A percentile compares a stretch with the other conserved stretches of the same genome.
These are phyloP conservation scores for Typha latifolia DNA, from an alignment of 176 grass and related monocot genomes.

Conservation along the genomic window DNA sequence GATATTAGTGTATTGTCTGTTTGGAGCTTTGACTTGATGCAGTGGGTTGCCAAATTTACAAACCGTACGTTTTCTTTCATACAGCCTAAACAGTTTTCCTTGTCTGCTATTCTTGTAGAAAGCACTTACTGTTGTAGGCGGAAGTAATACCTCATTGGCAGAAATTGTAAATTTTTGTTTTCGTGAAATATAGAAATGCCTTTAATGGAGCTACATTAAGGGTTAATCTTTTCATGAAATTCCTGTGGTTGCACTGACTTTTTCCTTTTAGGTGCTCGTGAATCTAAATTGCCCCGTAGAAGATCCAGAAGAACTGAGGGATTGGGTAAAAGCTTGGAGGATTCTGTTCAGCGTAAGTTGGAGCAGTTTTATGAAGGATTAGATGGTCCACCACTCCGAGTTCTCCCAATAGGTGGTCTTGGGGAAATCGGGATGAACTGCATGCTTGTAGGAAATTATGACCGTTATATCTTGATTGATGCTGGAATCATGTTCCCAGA, in stretches of 20 bases:
- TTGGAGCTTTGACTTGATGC: too few relatives aligned
- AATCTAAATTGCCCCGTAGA: constrained; percentile 42
- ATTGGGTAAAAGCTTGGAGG: constrained; percentile 75
- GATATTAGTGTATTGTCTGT: too few relatives aligned
- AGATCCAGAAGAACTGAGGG: constrained; percentile 60
- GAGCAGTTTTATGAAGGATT: constrained; percentile 94
- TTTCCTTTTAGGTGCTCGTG: constrained; percentile 11
- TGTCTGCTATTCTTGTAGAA: too few relatives aligned
- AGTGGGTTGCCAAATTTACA: too few relatives aligned
- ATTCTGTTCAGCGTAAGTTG: constrained; percentile 90
- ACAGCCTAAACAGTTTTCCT: too few relatives aligned
- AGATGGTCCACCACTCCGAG: constrained; percentile 81
- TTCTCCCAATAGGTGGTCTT: constrained; percentile 90
- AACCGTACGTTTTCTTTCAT: too few relatives aligned
- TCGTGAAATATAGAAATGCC: too few relatives aligned
- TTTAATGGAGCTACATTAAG: too few relatives aligned
- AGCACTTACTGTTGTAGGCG: too few relatives aligned
- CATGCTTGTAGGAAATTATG: constrained; percentile 95
- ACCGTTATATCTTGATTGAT: constrained; percentile 95
- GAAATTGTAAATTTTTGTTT: too few relatives aligned
- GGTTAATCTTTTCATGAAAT: not conserved
- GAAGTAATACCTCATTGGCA: too few relatives aligned
- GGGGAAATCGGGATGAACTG: constrained; percentile 99
- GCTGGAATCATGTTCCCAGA: constrained; percentile 98
- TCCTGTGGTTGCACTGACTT: not conserved